Base-by-base conservation (phyloP, 768 basidiomycete genomes). In the Podaxis sp. region DNA sequence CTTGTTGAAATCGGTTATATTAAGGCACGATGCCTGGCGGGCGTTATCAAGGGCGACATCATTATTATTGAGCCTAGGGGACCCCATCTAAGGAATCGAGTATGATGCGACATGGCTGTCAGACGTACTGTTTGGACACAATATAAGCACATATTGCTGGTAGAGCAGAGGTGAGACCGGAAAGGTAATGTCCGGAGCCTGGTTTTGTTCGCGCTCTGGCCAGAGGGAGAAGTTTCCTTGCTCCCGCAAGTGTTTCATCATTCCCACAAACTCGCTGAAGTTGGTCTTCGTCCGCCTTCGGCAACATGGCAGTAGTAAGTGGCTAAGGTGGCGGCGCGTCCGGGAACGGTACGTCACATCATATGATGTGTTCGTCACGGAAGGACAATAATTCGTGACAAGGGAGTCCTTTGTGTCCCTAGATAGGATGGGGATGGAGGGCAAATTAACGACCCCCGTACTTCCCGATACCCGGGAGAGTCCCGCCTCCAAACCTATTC, bases 141-240 rank as follows among this genome's bases (percentile, higher is more conserved):
- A 62, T 37, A 50, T 62, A 62, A 17, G 54, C 61, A 29, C 61
- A 62, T 13, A 62, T 56, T 13, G 54, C 61, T 15, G 61, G 61
- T n/a, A 62, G 38, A 27, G 36, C 61, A 1, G 46, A 27, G 17
- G 61, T 49, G 46, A 62, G 40, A 4, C 37, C 55, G 3, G 54
- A 24, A 9, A 62, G 46, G 27, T 56, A 49, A 19, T 55, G 53
- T 4, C 60, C 60, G 7, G 60, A 61, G 40, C 60, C 60, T 2
- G 29, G 60, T 22, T 62, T 62, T 17, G 61, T 62, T 13, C 46
- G 33, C 0, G 54, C 29, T 29, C 22, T 62, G 33, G 54, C 60
- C 12, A 61, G 27, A 29, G 60, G 54, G 38, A 62, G 27, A 2
- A 62, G 46, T 27, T 50, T 62, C 12, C 61, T 49, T n/a, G 61